Base-by-base conservation (phyloP, 805 yeast genomes). In the Metschnikowia colocasiae region DNA sequence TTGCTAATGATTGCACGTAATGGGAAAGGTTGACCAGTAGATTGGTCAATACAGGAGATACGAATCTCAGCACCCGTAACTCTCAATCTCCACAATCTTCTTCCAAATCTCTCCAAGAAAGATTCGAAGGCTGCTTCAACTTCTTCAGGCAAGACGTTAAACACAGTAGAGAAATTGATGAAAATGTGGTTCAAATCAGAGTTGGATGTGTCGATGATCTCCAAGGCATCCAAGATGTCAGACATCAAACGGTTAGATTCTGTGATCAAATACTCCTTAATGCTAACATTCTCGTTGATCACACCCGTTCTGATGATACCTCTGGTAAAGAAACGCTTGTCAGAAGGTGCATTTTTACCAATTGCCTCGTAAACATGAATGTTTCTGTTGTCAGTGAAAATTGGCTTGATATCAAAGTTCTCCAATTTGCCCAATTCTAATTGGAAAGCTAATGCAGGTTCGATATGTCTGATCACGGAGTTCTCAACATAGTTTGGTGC, bases 91-190 rank as follows among this genome's bases (percentile, higher is more conserved):
- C 98, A 88, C 63, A 94, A 79, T 68, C 97, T 81, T 73, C 97
- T 82, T 53, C 99, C 99, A 58, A 94, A 94, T 71, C 99, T 83
- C 71, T 92, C 97, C 72, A 94, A 77, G 82, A 94, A 94, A 18
- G 97, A 95, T 56, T 96, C 98, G 68, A 94, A 91, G 3, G 99
- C 97, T 53, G 89, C 90, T 70, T 92, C 97, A 52, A 94, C 97
- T 71, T 94, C 98, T 59, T 85, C 87, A 39, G 98, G 97, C 51
- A 88, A 82, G 49, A 94, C 87, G 57, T 90, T 90, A 78, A 95
- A 94, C 29, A 88, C 92, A 54, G 97, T 96, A 45, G 97, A 85
- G 70, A 94, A 94, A 73, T 94, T 92, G 69, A 94, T 92, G 75
- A 94, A 94, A 55, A 94, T 94, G 65, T 94, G 98, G 70, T 94